Evolutionary conservation across 2,329 filamentous ascomycete species (phyloP).

Genomic region (Cladosporium sp.): DNA sequence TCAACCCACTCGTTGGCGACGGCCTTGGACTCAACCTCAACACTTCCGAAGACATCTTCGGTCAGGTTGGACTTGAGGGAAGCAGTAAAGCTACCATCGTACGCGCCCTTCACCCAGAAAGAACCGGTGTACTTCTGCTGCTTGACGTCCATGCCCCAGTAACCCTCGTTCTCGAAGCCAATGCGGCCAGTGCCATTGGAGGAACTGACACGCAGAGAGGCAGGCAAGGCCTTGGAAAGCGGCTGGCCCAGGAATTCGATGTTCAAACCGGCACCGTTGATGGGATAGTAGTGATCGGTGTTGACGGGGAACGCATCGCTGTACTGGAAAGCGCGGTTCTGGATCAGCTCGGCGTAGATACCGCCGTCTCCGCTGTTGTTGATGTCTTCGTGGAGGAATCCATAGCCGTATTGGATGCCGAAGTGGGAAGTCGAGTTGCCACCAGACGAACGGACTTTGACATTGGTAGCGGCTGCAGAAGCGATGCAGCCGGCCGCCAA

Average conservation of each 20-base stretch:
- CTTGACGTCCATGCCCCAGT: constrained; percentile 33
- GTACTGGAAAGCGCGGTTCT: constrained; percentile 65
- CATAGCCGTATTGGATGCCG: constrained; percentile 12
- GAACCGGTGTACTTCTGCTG: constrained; percentile 47
- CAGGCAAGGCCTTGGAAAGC: constrained; percentile 23
- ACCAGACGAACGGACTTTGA: constrained; percentile 25
- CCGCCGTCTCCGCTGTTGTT: constrained; percentile 66
- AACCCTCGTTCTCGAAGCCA: constrained; percentile 46
- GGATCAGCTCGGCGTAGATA: constrained; percentile 67
- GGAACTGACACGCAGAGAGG: constrained; percentile 23
- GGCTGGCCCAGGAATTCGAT: constrained; percentile 21
- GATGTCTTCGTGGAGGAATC: constrained; percentile 26
- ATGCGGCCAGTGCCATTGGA: constrained; percentile 37
- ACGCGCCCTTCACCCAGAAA: constrained; percentile 44
- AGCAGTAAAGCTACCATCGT: constrained; percentile 36
- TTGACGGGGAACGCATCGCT: constrained; percentile 20
- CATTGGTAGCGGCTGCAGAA: constrained; percentile 15
- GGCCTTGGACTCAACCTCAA: constrained; percentile 26
- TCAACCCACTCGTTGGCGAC: constrained; percentile 29
- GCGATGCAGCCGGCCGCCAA: constrained; percentile 17
- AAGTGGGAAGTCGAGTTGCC: constrained; percentile 13
- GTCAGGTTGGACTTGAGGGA: constrained; percentile 39
- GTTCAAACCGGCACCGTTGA: constrained; percentile 21
- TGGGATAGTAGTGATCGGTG: constrained; percentile 17
- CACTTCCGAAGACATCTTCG: constrained; percentile 38